Evolutionary conservation across 2,329 filamentous ascomycete species (phyloP).

Genomic region (Verticillium klebahnii): DNA sequence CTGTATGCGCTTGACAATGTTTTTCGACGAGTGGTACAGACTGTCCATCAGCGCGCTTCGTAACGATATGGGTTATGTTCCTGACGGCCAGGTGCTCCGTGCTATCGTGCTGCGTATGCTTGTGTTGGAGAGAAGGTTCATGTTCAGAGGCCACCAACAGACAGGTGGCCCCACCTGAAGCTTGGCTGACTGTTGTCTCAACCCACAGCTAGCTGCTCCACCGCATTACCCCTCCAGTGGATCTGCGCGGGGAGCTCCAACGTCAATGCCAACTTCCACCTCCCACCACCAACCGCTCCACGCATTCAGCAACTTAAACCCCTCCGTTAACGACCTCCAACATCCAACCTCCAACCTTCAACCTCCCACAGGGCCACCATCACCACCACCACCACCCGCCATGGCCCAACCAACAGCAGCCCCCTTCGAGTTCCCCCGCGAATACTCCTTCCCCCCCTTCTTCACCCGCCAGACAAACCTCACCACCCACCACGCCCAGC

Average conservation of each 20-base stretch:
- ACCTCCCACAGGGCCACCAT: neutral
- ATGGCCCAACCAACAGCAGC: constrained; percentile 6
- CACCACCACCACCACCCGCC: neutral
- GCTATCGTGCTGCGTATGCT: no score
- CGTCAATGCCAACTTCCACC: neutral
- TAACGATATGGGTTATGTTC: no score
- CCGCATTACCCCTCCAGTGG: neutral
- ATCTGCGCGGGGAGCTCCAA: neutral
- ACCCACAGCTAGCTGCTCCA: no score
- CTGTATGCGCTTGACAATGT: no score
- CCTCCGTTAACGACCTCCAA: neutral
- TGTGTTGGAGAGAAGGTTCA: no score
- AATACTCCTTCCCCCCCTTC: constrained; percentile 78
- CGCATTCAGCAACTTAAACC: neutral
- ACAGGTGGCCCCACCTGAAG: neutral
- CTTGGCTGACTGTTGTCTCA: no score
- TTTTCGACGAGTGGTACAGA: no score
- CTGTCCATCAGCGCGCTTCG: no score
- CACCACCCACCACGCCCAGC: constrained; percentile 68
- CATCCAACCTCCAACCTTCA: neutral
- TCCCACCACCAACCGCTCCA: neutral
- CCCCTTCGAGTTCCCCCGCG: constrained; percentile 53
- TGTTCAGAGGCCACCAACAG: no score
- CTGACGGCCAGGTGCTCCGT: no score
- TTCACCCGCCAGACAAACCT: constrained; percentile 77